phyloP scores from a whole-genome alignment of 2,329 filamentous ascomycete species.

The Coniochaeta hoffmannii region DNA sequence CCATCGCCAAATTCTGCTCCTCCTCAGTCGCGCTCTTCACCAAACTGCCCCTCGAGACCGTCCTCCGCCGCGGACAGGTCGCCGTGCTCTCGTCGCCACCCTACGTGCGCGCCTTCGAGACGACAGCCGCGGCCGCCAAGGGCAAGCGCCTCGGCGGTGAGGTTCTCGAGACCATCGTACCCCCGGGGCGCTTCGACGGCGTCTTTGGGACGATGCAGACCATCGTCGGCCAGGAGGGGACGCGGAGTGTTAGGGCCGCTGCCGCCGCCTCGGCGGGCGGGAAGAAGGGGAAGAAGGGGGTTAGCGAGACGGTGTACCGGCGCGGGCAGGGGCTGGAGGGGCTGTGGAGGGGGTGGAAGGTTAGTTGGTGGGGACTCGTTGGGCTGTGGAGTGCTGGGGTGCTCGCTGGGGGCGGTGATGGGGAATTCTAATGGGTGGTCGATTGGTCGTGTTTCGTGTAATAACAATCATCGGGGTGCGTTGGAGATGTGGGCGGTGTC shows the following conservation, averaged over 20 bases:
- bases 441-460: not conserved
- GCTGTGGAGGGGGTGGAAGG: slow-evolving; percentile 67
- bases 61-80: slow-evolving; percentile 82
- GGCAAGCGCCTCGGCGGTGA: slow-evolving; percentile 12
- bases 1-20: slow-evolving; percentile 71
- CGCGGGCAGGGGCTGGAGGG: slow-evolving; percentile 63
- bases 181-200: slow-evolving; percentile 75
- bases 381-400: slow-evolving; percentile 66
- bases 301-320: slow-evolving; percentile 36
- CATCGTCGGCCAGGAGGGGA: slow-evolving; percentile 78
- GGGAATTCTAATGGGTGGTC: slow-evolving; percentile 40
- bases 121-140: slow-evolving; percentile 11
- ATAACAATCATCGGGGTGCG: not conserved
- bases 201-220: slow-evolving; percentile 85
- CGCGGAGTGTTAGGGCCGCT: slow-evolving; percentile 33
- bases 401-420: slow-evolving; percentile 53
- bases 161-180: slow-evolving; percentile 65
- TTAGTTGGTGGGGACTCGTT: slow-evolving; percentile 70
- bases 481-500: not conserved
- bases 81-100: slow-evolving; percentile 53
- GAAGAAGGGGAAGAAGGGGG: slow-evolving; percentile 24
- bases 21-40: slow-evolving; percentile 75
- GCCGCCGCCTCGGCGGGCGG: slow-evolving; percentile 19
- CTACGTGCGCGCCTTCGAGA: slow-evolving; percentile 42
- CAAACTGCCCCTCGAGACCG: slow-evolving; percentile 86